These are phyloP conservation scores for Penicillium malachiteum DNA, from an alignment of 495 filamentous ascomycete species.

Conservation along the genomic window DNA sequence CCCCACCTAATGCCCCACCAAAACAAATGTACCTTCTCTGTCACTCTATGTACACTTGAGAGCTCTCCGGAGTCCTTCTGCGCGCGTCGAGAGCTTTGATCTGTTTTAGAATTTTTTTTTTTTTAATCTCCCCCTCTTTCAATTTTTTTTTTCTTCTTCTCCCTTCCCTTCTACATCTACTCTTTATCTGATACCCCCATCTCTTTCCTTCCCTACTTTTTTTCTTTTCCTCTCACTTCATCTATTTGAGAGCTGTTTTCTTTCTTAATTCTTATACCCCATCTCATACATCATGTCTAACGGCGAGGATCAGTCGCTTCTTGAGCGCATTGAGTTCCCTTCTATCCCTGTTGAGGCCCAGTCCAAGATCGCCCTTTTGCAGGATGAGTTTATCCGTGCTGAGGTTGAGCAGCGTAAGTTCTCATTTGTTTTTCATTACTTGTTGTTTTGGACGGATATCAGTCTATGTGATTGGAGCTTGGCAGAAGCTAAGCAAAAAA, in stretches of 20 bases:
- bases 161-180: constrained; percentile 4
- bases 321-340: constrained; percentile 36
- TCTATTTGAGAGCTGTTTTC: not conserved
- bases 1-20: not conserved
- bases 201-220: not conserved
- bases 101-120: constrained; percentile 19
- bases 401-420: constrained; percentile 46
- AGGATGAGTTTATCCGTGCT: constrained; percentile 38
- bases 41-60: constrained; percentile 3
- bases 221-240: not conserved
- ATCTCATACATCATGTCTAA: constrained; percentile 25
- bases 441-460: not conserved
- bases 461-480: not conserved
- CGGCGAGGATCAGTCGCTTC: constrained; percentile 24
- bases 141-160: constrained; percentile 12
- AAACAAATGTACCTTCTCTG: not conserved
- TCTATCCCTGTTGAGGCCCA: constrained; percentile 29
- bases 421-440: not conserved
- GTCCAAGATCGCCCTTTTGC: constrained; percentile 34
- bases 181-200: constrained; percentile 1
- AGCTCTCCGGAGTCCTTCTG: constrained; percentile 4
- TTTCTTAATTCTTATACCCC: not conserved
- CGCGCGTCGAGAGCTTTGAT: constrained; percentile 1
- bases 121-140: constrained; percentile 9
- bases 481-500: not conserved